Evolutionary conservation across 108 stramenopile species (phyloP), one percentile per base, ranked within the genome.

Genomic region (Schizochytrium sp.): DNA sequence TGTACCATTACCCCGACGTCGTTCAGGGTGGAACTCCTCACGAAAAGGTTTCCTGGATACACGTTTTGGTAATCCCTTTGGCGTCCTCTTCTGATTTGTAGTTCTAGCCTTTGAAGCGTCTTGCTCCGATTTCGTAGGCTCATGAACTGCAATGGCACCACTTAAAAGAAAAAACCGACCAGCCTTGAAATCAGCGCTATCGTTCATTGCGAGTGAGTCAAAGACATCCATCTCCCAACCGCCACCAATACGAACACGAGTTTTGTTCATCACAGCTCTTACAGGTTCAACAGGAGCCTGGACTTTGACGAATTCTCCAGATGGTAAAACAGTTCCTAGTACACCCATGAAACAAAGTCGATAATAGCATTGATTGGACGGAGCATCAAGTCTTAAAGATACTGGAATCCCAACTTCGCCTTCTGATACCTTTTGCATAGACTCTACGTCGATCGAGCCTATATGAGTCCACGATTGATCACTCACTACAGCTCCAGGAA

Each of bases 341-440:
- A 83, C 2, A 2, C 76, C 76, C 76, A 83, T 83, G 3, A 83
- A 83, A 53, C 76, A 83, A 7, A 83, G 7, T 5, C 76, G 76
- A 50, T 55, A 83, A 53, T 83, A 83, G 47, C 47, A 55, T 83
- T 53, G 10, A 2, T 49, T 1, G 5, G 47, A 49, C 13, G 76
- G 53, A 47, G 47, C 53, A 10, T 55, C 47, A 40, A 83, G 47
- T 47, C 76, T 47, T 28, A 83, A 40, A 10, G 76, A 55, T 8
- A 83, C 50, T n/a, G 76, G 76, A 40, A 83, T 83, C 38, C 76
- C 76, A 1, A 53, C 76, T 4, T 83, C 76, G 47, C 76, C 76
- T 8, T 53, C 5, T 38, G 76, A 55, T 5, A 83, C 47, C 2
- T 55, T 83, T 10, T 83, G 17, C 76, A 83, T 83, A 5, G 47